Evolutionary conservation across 441 rosid species (phyloP).

Genomic region (Gossypium laxum): DNA sequence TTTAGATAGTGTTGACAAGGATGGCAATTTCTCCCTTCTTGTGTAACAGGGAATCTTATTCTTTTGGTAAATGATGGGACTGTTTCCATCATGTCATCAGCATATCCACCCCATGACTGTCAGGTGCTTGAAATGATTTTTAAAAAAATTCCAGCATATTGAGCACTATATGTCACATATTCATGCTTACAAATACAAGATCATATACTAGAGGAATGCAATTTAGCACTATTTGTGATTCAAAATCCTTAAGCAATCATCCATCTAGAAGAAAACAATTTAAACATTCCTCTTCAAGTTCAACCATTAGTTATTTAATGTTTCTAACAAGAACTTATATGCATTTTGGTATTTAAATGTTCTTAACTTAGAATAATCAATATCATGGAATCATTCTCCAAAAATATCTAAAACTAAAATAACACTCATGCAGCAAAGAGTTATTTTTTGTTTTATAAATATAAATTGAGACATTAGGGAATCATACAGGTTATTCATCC

Average conservation of each 20-base stretch:
- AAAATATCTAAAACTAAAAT: slow-evolving; percentile 1
- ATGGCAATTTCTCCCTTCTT: slow-evolving; percentile 1
- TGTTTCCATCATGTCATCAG: not conserved
- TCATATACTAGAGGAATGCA: not conserved
- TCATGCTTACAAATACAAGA: not conserved
- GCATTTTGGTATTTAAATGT: not conserved
- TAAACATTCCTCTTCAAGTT: not conserved
- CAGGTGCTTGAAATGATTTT: not conserved
- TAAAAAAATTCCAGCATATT: not conserved
- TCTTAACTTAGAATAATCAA: not conserved
- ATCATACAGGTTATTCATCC: not conserved
- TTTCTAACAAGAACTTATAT: slow-evolving; percentile 2
- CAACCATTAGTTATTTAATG: not conserved
- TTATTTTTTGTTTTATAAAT: not conserved
- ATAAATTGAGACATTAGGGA: not conserved
- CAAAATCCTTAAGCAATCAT: not conserved
- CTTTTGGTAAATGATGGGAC: not conserved
- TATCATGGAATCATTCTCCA: not conserved
- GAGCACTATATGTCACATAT: not conserved
- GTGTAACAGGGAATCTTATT: not conserved
- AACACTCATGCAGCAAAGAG: not conserved
- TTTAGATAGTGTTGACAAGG: not conserved
- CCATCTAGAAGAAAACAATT: not conserved
- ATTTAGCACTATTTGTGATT: not conserved
- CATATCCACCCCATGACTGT: not conserved